Percentiles rank a stretch among this genome's conserved stretches.
Conservation (phyloP, 176 grass and related monocot genomes). For the sorghum (Sorghum bicolor) region Sorghum_bicolor_NCBIv3 NC_012873.2:67791001-67791500, state of each 20-base stretch:
- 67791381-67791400: background rate
- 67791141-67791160: slow-evolving; percentile 40
- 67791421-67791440: background rate
- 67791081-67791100: slow-evolving; percentile 17
- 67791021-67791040: background rate
- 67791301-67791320: background rate
- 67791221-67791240: slow-evolving; percentile 31
- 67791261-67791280: slow-evolving; percentile 25
- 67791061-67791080: background rate
- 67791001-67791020: background rate
- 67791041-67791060: background rate
- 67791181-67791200: slow-evolving; percentile 20
- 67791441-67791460: background rate
- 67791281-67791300: slow-evolving; percentile 33
- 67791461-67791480: background rate
- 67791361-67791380: background rate
- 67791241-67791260: slow-evolving; percentile 25
- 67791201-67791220: slow-evolving; percentile 54
- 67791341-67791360: background rate
- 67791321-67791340: background rate
- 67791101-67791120: background rate
- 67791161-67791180: slow-evolving; percentile 45
- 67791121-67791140: slow-evolving; percentile 49
- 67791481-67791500: background rate
- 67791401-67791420: background rate